Base-by-base conservation (phyloP, 805 yeast genomes). In the Starmerella cellae region DNA sequence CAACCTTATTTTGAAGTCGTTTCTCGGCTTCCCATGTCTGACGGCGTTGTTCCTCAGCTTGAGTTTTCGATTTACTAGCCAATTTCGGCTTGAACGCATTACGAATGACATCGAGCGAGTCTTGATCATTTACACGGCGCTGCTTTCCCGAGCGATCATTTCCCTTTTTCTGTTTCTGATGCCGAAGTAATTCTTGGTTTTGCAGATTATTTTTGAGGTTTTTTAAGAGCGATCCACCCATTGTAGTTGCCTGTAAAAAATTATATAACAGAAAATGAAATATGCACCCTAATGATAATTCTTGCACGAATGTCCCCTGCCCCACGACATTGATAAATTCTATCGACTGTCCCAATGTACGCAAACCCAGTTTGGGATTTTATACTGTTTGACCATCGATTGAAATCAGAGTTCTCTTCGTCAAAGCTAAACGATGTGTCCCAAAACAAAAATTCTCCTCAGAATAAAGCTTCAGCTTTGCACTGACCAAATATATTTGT, bases 51-150 rank as follows among this genome's bases (percentile, higher is more conserved):
- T 77, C 78, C 54, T 79, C 85, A 26, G 81, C 85, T 13, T 67
- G 61, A 54, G 77, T 82, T 47, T 60, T 72, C 62, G 84, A 85
- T 43, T 71, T 71, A 48, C 79, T 70, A 46, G 77, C 78, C 37
- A 74, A 68, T 53, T 83, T 81, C 16, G 93, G 91, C 61, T 83
- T 88, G 68, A 87, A 85, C 53, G 87, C 80, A 39, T 74, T 76
- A 55, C 97, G 71, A 47, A 88, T 82, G 39, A 69, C 68, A 8
- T 63, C 59, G 14, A 83, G 65, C 10, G 72, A 67, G 35, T 67
- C 61, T 36, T 71, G 73, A 33, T 53, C 56, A 2, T 45, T 44
- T 39, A 48, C 49, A 3, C 44, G 41, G 47, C 71, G 75, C 54
- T 81, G 88, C 52, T 80, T 80, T 10, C 34, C 43, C 23, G 47